phyloP scores from a whole-genome alignment of 139 green algal genomes.

The Picochlorum costavermella region DNA sequence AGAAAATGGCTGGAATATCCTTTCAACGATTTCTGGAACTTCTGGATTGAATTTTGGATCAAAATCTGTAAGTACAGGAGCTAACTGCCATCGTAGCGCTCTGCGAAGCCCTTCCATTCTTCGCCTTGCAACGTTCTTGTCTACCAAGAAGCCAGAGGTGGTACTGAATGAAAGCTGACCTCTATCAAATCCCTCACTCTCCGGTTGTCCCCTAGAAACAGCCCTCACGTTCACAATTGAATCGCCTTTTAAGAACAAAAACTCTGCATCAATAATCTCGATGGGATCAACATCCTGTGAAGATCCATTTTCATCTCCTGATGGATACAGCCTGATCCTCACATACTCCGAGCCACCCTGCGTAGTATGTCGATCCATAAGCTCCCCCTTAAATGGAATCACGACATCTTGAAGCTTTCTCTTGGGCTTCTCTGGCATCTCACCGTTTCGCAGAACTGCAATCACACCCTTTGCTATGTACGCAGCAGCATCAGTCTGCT shows the following conservation, averaged over 20 bases:
- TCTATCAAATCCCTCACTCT: neutral
- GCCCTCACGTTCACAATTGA: conserved; percentile 33
- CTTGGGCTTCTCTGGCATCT: conserved; percentile 18
- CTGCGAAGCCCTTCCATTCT: conserved; percentile 32
- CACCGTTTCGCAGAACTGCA: conserved; percentile 10
- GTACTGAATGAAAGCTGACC: conserved; percentile 27
- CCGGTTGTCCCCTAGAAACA: conserved; percentile 17
- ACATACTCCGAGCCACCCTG: conserved; percentile 39
- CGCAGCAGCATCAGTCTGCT: conserved; percentile 19
- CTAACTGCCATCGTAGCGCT: conserved; percentile 30
- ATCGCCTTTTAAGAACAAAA: conserved; percentile 43
- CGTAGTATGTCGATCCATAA: conserved; percentile 27
- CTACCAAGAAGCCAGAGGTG: conserved; percentile 24
- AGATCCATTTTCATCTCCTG: conserved; percentile 4
- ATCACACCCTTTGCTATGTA: conserved; percentile 29
- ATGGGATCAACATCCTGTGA: conserved; percentile 15
- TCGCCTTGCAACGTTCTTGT: conserved; percentile 31
- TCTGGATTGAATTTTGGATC: conserved; percentile 36
- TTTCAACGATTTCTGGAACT: conserved; percentile 19
- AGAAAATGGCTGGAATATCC: conserved; percentile 14
- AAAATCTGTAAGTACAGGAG: conserved; percentile 42
- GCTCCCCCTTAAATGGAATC: conserved; percentile 11
- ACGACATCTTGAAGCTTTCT: conserved; percentile 5
- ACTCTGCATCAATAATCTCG: conserved; percentile 45
- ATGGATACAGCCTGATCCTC: conserved; percentile 13